phyloP scores from a whole-genome alignment of 1,284 basidiomycete species.

The Melampsora larici-populina region DNA sequence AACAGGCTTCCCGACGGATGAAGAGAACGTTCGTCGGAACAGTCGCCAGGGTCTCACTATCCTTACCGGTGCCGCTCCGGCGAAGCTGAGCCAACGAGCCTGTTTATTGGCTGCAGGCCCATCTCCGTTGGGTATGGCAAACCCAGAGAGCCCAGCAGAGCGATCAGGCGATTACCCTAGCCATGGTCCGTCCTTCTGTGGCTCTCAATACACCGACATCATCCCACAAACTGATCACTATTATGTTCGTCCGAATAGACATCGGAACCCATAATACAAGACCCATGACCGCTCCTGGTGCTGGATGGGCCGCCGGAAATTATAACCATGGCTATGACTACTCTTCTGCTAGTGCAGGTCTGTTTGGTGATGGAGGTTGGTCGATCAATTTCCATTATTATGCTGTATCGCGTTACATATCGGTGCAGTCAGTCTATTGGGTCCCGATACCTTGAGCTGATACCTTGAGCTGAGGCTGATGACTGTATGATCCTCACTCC shows the following conservation, averaged over 20 bases:
- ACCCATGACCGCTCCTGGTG: constrained; percentile 40
- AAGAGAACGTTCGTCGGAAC: neutral
- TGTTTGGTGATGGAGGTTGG: constrained; percentile 23
- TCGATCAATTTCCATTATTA: neutral
- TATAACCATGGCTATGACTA: constrained; percentile 16
- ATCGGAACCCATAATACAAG: constrained; percentile 17
- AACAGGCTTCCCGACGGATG: constrained; percentile 3
- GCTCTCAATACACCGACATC: neutral
- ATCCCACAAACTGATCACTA: neutral
- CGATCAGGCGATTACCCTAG: neutral
- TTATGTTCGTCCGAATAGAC: neutral
- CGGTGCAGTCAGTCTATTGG: too few relatives aligned
- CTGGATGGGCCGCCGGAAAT: constrained; percentile 29
- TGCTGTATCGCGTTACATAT: neutral
- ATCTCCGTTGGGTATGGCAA: neutral
- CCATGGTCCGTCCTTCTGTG: neutral
- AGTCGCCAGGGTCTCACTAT: constrained; percentile 2
- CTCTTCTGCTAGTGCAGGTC: constrained; percentile 15
- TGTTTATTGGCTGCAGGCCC: neutral
- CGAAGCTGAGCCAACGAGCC: neutral
- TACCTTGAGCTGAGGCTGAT: too few relatives aligned
- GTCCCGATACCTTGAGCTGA: too few relatives aligned
- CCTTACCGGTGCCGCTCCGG: neutral
- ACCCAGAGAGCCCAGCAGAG: neutral
- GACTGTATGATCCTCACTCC: too few relatives aligned